Percentiles rank a stretch among this genome's conserved stretches.
phyloP scores from a whole-genome alignment of 2,329 filamentous ascomycete species.

The Paramyrothecium roridum region DNA sequence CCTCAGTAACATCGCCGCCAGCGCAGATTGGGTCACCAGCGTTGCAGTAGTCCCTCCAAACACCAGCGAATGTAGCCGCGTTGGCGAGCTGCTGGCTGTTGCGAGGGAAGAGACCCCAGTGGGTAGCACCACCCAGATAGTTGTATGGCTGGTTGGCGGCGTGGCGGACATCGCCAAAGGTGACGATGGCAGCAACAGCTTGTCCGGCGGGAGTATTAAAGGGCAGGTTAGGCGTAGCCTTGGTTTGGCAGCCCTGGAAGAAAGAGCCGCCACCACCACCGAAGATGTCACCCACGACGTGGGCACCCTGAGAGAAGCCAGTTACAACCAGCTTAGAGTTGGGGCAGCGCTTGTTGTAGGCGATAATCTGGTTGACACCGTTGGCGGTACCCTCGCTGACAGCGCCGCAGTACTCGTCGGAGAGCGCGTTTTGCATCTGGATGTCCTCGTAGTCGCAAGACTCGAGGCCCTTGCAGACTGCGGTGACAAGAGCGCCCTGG shows the following conservation, averaged over 20 bases:
- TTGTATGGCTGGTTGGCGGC: slow-evolving; percentile 29
- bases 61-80: slow-evolving; percentile 17
- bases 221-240: not conserved
- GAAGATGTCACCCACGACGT: slow-evolving; percentile 33
- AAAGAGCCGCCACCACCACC: slow-evolving; percentile 29
- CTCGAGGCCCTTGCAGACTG: slow-evolving; percentile 20
- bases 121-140: slow-evolving; percentile 17
- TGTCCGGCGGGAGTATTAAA: not conserved
- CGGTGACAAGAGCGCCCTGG: slow-evolving; percentile 19
- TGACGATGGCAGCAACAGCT: not conserved
- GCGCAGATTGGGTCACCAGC: slow-evolving; percentile 34
- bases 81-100: slow-evolving; percentile 18
- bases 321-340: slow-evolving; percentile 35
- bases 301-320: slow-evolving; percentile 38
- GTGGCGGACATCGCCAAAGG: slow-evolving; percentile 27
- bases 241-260: slow-evolving; percentile 21
- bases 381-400: slow-evolving; percentile 31
- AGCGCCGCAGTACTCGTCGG: slow-evolving; percentile 29
- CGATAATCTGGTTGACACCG: slow-evolving; percentile 32
- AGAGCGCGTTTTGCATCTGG: slow-evolving; percentile 22
- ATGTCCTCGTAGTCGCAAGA: slow-evolving; percentile 30
- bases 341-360: slow-evolving; percentile 35
- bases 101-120: slow-evolving; percentile 19
- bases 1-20: slow-evolving; percentile 23
- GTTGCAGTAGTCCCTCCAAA: slow-evolving; percentile 28